Evolutionary conservation across 805 yeast species (phyloP), one percentile per base, ranked within the genome.

Genomic region (Hagleromyces aurorensis): DNA sequence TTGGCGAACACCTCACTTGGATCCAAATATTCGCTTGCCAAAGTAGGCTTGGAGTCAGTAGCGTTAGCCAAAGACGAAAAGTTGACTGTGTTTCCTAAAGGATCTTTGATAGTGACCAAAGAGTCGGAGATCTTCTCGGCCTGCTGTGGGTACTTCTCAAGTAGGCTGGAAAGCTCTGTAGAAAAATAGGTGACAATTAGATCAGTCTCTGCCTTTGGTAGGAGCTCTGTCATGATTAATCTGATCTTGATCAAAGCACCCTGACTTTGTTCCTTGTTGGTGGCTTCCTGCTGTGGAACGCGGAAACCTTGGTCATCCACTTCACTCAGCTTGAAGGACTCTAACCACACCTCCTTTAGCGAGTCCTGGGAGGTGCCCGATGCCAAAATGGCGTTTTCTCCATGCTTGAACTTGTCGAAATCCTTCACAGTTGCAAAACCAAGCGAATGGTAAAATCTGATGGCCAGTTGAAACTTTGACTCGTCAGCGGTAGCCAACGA

Each of bases 311-410:
- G 64, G 37, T 54, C 70, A 77, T 48, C 67, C 58, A 45, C 72
- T 52, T 31, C 84, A 63, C 59, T 72, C 68, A 51, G 59, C 13
- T 82, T 84, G 52, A 74, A 78, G 13, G 75, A 60, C 52, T 78
- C 82, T 26, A 81, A 51, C 93, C 93, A 81, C 16, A 72, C 55
- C 55, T 81, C 93, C 39, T 65, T 69, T 28, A 77, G 47, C 1
- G 87, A 78, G 40, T 78, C 84, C 33, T 62, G 64, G 6, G 84
- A 69, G 25, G 80, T 61, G 4, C 87, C 87, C 32, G 60, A 55
- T 37, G 64, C 61, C 32, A 48, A 55, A 11, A 48, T 14, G 15
- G 43, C 24, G 22, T 44, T 43, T 30, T 53, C 48, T 29, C 55
- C 55, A 27, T 50, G 47, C 27, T 57, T 47, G 50, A 61, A 70